These are phyloP conservation scores for Pelargonium nanum DNA, from an alignment of 345 rosid genomes.

Conservation along the genomic window DNA sequence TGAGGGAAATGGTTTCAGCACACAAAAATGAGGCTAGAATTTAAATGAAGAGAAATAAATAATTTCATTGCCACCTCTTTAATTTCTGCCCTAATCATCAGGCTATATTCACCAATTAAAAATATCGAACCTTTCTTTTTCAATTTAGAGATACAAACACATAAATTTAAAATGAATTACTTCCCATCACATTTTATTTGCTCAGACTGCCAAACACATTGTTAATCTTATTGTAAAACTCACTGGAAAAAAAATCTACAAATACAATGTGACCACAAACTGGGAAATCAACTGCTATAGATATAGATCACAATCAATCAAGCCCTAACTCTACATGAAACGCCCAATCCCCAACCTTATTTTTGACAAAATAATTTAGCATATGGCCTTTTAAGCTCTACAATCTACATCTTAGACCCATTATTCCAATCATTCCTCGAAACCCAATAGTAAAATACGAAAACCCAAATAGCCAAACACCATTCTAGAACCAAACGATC, in stretches of 20 bases:
- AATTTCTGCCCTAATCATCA: background rate
- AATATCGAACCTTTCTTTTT: too few species aligned
- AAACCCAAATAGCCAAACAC: background rate
- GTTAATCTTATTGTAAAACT: background rate
- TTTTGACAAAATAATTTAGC: too few species aligned
- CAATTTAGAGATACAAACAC: too few species aligned
- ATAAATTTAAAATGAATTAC: background rate
- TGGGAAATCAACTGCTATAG: background rate
- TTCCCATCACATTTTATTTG: too few species aligned
- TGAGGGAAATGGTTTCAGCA: too few species aligned
- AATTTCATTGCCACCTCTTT: background rate
- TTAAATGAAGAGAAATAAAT: background rate
- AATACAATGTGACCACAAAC: background rate
- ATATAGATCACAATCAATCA: background rate
- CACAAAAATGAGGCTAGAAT: too few species aligned
- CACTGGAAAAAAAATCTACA: background rate
- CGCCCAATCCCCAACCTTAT: background rate
- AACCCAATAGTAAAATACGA: background rate
- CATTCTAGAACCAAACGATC: background rate
- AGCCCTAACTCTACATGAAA: too few species aligned
- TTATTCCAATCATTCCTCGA: background rate
- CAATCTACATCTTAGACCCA: background rate
- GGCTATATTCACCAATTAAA: too few species aligned
- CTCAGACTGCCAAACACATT: background rate
- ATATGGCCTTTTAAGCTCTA: background rate